A percentile compares a stretch with the other conserved stretches of the same genome.
phyloP scores from a whole-genome alignment of 176 grass and related monocot species.

The Oryza rufipogon region DNA sequence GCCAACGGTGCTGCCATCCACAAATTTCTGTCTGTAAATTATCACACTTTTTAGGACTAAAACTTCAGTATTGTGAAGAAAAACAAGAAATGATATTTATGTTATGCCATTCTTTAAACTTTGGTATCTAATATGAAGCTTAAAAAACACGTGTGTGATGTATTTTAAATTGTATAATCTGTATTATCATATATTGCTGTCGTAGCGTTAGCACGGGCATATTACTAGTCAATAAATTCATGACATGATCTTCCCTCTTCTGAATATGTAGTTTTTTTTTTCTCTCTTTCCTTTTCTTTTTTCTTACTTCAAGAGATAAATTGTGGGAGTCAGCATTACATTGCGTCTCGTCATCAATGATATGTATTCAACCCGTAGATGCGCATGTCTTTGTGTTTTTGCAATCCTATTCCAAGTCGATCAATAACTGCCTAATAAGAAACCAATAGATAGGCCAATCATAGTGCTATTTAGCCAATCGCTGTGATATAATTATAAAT shows the following conservation, averaged over 20 bases:
- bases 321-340: neutral
- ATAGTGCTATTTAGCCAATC: neutral
- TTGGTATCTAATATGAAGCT: too few relatives aligned
- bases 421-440: neutral
- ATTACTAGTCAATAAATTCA: neutral
- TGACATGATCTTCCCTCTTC: neutral
- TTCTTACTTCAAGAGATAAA: neutral
- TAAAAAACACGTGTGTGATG: too few relatives aligned
- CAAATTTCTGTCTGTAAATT: too few relatives aligned
- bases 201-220: too few relatives aligned
- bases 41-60: too few relatives aligned
- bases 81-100: too few relatives aligned
- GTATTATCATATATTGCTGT: too few relatives aligned
- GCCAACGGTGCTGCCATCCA: too few relatives aligned
- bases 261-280: neutral
- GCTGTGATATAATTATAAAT: neutral
- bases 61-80: too few relatives aligned
- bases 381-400: neutral
- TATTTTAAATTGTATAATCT: too few relatives aligned
- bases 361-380: neutral
- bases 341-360: neutral
- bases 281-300: neutral
- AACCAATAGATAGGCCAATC: neutral
- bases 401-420: neutral
- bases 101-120: too few relatives aligned